Conservation (phyloP, 306 rosid genomes). For the Oxytropis ochrocephala region DNA sequence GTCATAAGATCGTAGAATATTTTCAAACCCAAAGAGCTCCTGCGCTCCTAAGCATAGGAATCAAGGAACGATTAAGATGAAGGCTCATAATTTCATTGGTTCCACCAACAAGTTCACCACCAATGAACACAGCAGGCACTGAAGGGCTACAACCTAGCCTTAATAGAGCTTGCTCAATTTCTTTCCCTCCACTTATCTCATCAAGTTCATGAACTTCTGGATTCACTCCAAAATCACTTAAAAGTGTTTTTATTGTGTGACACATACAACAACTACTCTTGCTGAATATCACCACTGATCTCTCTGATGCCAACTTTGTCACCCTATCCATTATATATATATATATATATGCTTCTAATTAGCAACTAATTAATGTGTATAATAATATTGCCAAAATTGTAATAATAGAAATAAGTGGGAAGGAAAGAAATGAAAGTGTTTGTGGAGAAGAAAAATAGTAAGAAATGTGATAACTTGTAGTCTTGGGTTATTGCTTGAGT, state of each 20-base stretch:
- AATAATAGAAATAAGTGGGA: neutral
- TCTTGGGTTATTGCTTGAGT: neutral
- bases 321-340: constrained; percentile 56
- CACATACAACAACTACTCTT: constrained; percentile 80
- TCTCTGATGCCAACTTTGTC: constrained; percentile 67
- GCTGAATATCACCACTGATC: constrained; percentile 89
- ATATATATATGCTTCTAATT: neutral
- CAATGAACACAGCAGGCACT: constrained; percentile 89
- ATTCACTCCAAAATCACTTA: constrained; percentile 75
- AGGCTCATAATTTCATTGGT: constrained; percentile 90
- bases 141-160: constrained; percentile 70
- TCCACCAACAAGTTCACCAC: constrained; percentile 77
- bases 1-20: too few species aligned
- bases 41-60: constrained; percentile 76
- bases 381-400: neutral
- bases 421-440: neutral
- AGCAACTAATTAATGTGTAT: too few species aligned
- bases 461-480: too few species aligned
- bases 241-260: constrained; percentile 71
- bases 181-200: constrained; percentile 64
- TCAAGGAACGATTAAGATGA: constrained; percentile 66
- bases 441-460: too few species aligned
- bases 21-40: constrained; percentile 86
- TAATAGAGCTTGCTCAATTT: constrained; percentile 80
- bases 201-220: constrained; percentile 79